A percentile compares a stretch with the other conserved stretches of the same genome.
Evolutionary conservation across 2,329 filamentous ascomycete species (phyloP).

Genomic region (Cordyceps sp.): DNA sequence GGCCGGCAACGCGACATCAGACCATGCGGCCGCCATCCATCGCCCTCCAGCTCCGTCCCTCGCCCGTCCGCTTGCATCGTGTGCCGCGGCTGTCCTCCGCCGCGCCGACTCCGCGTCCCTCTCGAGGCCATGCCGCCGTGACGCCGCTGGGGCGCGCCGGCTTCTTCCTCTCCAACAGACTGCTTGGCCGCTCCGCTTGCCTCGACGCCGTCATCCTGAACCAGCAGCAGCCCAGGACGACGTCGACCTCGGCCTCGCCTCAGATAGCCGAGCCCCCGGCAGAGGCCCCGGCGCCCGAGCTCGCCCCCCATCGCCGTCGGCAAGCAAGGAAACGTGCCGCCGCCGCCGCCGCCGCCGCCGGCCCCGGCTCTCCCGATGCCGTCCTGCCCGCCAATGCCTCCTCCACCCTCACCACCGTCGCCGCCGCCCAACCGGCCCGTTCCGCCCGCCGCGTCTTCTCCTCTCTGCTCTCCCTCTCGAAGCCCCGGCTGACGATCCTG

Average conservation of each 20-base stretch:
- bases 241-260: constrained; percentile 10
- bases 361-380: constrained; percentile 6
- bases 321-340: constrained; percentile 13
- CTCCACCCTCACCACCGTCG: constrained; percentile 34
- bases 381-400: constrained; percentile 33
- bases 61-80: neutral
- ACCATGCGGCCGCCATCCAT: constrained; percentile 11
- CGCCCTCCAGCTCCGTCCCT: constrained; percentile 5
- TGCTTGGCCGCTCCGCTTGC: constrained; percentile 19
- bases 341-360: constrained; percentile 1
- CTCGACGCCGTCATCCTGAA: constrained; percentile 16
- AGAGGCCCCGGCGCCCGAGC: constrained; percentile 6
- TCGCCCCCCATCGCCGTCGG: constrained; percentile 18
- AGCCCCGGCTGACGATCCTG: constrained; percentile 81
- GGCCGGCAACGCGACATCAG: constrained; percentile 6
- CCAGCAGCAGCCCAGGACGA: constrained; percentile 9
- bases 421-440: constrained; percentile 28
- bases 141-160: constrained; percentile 6
- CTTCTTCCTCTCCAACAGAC: constrained; percentile 19
- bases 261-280: constrained; percentile 6
- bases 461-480: constrained; percentile 80
- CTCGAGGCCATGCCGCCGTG: constrained; percentile 8
- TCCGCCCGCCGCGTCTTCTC: constrained; percentile 52
- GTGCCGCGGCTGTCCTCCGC: constrained; percentile 5
- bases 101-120: constrained; percentile 8